Evolutionary conservation across 768 basidiomycete species (phyloP).

Genomic region (Gymnopilus junonius): DNA sequence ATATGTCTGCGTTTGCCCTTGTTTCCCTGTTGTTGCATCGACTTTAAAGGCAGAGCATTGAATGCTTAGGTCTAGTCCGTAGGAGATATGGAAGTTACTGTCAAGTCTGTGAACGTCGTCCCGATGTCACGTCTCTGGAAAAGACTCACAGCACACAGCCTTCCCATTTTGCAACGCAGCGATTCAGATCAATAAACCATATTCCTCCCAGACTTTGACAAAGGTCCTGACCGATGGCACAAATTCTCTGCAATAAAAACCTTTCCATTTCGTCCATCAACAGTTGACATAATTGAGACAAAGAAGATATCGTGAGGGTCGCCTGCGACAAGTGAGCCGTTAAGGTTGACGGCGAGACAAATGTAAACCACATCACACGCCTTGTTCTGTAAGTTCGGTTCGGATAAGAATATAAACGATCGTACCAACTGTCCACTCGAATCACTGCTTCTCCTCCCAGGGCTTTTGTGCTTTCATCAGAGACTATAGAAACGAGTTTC

Average conservation of each 20-base stretch:
- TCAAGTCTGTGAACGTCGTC: neutral
- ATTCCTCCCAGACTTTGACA: constrained; percentile 61
- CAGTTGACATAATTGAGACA: constrained; percentile 76
- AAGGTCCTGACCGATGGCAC: constrained; percentile 62
- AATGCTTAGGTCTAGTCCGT: constrained; percentile 52
- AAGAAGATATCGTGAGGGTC: constrained; percentile 71
- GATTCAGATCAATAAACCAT: constrained; percentile 80
- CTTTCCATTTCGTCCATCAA: constrained; percentile 79
- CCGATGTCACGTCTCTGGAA: neutral
- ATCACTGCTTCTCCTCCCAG: constrained; percentile 77
- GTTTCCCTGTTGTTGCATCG: constrained; percentile 42
- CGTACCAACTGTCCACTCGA: constrained; percentile 70
- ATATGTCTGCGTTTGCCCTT: constrained; percentile 46
- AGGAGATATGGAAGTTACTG: constrained; percentile 70
- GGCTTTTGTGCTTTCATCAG: constrained; percentile 40
- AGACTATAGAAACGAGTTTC: constrained; percentile 55
- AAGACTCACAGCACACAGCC: constrained; percentile 68
- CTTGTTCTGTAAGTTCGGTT: constrained; percentile 36
- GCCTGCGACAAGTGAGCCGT: constrained; percentile 84
- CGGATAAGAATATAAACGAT: neutral
- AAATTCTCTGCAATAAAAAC: constrained; percentile 70
- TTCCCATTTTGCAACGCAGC: constrained; percentile 81
- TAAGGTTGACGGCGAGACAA: constrained; percentile 74
- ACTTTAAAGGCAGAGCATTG: constrained; percentile 63
- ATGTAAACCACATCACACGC: constrained; percentile 76